These are phyloP conservation scores for Novymonas esmeraldas DNA, from an alignment of 208 protist genomes.

Conservation along the genomic window DNA sequence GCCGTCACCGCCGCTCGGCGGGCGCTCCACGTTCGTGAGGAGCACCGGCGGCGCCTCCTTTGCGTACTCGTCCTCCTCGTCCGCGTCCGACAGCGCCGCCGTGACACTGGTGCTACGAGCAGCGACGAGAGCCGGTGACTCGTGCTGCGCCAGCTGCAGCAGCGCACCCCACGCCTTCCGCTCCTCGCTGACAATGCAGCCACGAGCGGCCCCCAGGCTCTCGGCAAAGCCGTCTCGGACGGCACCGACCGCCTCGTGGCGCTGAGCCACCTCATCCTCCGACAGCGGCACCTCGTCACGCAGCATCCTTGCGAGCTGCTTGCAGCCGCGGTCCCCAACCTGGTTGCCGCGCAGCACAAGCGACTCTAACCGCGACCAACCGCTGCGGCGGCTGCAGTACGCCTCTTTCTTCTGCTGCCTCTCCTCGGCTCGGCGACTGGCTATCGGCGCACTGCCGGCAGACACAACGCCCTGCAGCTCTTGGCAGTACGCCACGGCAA, in stretches of 20 bases:
- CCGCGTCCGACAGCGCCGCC: conserved; percentile 9
- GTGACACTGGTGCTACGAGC: background rate
- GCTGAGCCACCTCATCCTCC: conserved; percentile 66
- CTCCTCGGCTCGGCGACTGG: conserved; percentile 28
- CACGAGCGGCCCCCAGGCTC: conserved; percentile 23
- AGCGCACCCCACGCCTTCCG: conserved; percentile 30
- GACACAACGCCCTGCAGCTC: conserved; percentile 1
- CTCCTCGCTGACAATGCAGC: conserved; percentile 31
- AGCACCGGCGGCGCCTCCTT: conserved; percentile 34
- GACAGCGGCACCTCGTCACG: conserved; percentile 59
- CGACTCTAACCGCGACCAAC: conserved; percentile 76
- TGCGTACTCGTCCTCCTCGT: conserved; percentile 49
- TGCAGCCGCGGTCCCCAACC: conserved; percentile 62
- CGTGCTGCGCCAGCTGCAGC: conserved; percentile 9
- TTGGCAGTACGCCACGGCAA: conserved; percentile 5
- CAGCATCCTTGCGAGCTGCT: conserved; percentile 43
- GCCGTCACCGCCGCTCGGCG: background rate
- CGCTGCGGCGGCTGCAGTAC: conserved; percentile 70
- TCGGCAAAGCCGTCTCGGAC: conserved; percentile 33
- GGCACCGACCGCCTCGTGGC: conserved; percentile 35
- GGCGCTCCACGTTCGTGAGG: conserved; percentile 37
- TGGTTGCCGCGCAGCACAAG: conserved; percentile 72
- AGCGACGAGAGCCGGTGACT: background rate
- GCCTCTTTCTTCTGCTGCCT: conserved; percentile 46
- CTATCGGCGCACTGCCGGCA: conserved; percentile 7